Evolutionary conservation across 208 protist species (phyloP), one percentile per base, ranked within the genome.

Genomic region (Leishmania mexicana): DNA sequence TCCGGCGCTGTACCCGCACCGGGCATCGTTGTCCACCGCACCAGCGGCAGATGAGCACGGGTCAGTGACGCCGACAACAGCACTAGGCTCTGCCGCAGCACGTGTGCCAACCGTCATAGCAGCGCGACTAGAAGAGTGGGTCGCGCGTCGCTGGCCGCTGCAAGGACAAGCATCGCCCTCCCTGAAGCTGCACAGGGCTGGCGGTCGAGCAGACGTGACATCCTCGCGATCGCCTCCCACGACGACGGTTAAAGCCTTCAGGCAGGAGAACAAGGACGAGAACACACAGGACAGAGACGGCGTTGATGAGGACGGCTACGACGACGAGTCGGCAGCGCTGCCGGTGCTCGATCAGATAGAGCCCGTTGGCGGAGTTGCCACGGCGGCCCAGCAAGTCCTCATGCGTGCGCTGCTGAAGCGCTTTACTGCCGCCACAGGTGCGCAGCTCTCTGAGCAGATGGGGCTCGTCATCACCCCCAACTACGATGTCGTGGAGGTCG

Each of bases 321-420:
- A 72, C 38, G 60, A 78, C 60, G 57, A 65, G 17, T 24, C 15
- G n/a, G 65, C 35, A 11, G 57, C 51, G 57, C 35, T 42, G 2
- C 49, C 75, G 2, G 76, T 54, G 65, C 65, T 90, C 38, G 80
- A 88, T 45, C 51, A 51, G 5, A 81, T 85, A 13, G 47, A 68
- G 1, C 87, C 89, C 1, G 81, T 87, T 10, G 87, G 89, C 19
- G 89, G 87, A 13, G 87, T 93, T 11, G 81, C 89, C 6, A 87
- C 85, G 1, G 76, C 81, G 40, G 80, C 85, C 62, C 89, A 93
- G 81, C 89, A 93, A 80, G 28, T 35, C n/a, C 85, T 93, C 58
- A 93, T 93, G 89, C 75, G 83, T 7, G 67, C 76, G 15, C 71
- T 93, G 35, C 73, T 93, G 76, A 60, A 64, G 62, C 83, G 82